Evolutionary conservation across 805 yeast species (phyloP).

Genomic region (Metschnikowia anglica): DNA sequence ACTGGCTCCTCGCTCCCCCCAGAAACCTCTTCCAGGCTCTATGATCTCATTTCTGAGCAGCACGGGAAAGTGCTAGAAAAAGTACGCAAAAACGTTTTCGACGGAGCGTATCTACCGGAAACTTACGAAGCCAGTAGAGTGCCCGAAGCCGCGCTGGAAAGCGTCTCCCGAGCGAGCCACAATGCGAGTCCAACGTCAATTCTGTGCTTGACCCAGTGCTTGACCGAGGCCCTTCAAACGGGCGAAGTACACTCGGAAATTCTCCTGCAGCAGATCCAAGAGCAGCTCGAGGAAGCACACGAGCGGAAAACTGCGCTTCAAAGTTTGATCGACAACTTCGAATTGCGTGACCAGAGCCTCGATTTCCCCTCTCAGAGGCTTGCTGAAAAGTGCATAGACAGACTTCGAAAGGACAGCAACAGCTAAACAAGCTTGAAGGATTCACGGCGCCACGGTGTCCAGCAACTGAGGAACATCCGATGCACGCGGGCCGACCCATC

Average conservation of each 20-base stretch:
- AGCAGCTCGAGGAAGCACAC: constrained; percentile 4
- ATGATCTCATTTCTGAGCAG: constrained; percentile 8
- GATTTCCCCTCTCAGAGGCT: background rate
- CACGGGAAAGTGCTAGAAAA: background rate
- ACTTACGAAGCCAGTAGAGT: background rate
- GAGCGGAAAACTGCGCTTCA: background rate
- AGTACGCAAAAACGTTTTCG: background rate
- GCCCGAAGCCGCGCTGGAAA: background rate
- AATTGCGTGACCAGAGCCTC: background rate
- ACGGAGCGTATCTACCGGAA: constrained; percentile 4
- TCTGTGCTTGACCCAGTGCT: background rate
- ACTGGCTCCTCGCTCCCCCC: constrained; percentile 3
- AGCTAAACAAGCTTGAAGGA: background rate
- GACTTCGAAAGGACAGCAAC: background rate
- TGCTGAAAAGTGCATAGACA: constrained; percentile 8
- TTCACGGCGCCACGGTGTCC: constrained; percentile 7
- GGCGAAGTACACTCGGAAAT: constrained; percentile 5
- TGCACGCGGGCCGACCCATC: constrained; percentile 49
- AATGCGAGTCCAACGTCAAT: constrained; percentile 1
- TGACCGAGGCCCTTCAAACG: constrained; percentile 3
- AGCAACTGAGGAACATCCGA: background rate
- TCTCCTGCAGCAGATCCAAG: constrained; percentile 2
- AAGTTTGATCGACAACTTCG: background rate
- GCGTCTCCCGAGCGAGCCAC: background rate
- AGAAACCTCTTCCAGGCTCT: constrained; percentile 3